These are phyloP conservation scores for Naganishia vaughanmartiniae DNA, from an alignment of 768 basidiomycete genomes.

Conservation along the genomic window DNA sequence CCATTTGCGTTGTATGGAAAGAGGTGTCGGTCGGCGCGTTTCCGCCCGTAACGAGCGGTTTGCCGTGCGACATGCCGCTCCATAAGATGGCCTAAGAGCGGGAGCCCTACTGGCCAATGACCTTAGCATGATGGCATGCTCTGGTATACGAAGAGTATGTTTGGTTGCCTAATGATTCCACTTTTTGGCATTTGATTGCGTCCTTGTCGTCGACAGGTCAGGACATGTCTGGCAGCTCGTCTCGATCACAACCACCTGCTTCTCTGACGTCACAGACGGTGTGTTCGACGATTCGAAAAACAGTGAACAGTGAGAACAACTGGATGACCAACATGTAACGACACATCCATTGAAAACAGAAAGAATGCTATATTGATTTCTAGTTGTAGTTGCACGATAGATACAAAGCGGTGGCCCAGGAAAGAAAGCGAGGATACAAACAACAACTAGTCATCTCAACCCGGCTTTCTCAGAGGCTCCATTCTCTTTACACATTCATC, in stretches of 20 bases:
- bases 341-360: neutral
- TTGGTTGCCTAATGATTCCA: too few species aligned
- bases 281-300: too few species aligned
- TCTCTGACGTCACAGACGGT: slow-evolving; percentile 9
- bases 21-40: neutral
- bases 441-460: neutral
- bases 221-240: too few species aligned
- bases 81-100: neutral
- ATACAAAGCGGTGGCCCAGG: slow-evolving; percentile 16
- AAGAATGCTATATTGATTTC: slow-evolving; percentile 26
- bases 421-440: neutral
- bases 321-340: neutral
- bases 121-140: slow-evolving; percentile 20
- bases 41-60: neutral
- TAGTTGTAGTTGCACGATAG: slow-evolving; percentile 20
- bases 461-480: too few species aligned
- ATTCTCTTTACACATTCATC: neutral
- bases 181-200: neutral
- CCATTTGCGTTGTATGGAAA: slow-evolving; percentile 1
- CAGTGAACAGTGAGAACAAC: neutral
- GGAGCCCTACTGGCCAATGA: slow-evolving; percentile 7
- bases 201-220: too few species aligned
- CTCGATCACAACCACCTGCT: slow-evolving; percentile 4
- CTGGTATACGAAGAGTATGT: neutral
- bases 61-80: neutral